Conservation (phyloP, 2,329 filamentous ascomycete genomes). For the Exophiala dermatitidis region DNA sequence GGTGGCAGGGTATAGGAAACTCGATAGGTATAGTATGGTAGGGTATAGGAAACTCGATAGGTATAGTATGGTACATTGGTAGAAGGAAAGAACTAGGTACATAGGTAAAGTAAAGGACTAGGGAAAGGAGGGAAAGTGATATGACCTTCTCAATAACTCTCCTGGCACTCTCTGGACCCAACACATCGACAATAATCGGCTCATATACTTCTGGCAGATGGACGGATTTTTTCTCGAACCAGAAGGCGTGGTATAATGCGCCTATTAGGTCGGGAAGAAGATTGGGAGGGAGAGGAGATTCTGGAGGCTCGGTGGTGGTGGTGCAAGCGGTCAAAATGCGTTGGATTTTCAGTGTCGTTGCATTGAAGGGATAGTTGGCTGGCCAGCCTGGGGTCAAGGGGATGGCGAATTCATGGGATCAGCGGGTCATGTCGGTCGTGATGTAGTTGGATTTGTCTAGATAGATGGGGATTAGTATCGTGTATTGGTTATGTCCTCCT, state of each 20-base stretch:
- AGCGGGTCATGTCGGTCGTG: constrained; percentile 47
- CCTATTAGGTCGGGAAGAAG: constrained; percentile 38
- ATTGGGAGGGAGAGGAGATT: too few relatives aligned
- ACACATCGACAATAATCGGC: constrained; percentile 35
- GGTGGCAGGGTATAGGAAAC: too few relatives aligned
- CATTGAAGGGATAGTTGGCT: constrained; percentile 45
- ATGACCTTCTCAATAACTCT: constrained; percentile 36
- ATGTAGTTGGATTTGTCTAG: constrained; percentile 56
- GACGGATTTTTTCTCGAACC: constrained; percentile 39
- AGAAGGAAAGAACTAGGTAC: too few relatives aligned
- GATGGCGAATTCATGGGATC: constrained; percentile 47
- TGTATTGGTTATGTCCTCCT: background rate
- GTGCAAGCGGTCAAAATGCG: too few relatives aligned
- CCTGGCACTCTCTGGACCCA: constrained; percentile 40
- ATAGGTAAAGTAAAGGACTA: constrained; percentile 6
- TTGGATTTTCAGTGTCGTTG: constrained; percentile 38
- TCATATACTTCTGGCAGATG: constrained; percentile 20
- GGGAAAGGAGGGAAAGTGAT: background rate
- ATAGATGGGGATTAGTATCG: background rate
- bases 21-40: too few relatives aligned
- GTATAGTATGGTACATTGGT: too few relatives aligned
- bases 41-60: too few relatives aligned
- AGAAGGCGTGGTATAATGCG: constrained; percentile 47
- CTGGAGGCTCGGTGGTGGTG: too few relatives aligned
- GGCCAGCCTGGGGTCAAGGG: constrained; percentile 50